Base-by-base conservation (phyloP, 1,139 yeast genomes). In the Blastobotrys illinoisensis region DNA sequence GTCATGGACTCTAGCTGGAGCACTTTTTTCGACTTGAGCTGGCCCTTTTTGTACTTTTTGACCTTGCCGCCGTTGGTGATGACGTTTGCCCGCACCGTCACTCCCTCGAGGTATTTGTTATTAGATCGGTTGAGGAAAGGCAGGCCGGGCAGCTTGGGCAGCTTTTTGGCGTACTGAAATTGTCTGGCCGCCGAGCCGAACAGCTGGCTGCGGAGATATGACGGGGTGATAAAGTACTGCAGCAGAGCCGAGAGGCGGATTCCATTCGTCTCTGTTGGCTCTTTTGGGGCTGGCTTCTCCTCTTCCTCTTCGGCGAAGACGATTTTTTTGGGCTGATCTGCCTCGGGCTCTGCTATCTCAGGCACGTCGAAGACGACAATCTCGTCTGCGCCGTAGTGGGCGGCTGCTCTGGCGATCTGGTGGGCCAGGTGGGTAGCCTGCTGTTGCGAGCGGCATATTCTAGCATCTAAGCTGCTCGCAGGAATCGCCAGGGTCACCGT, bases 151-250 rank as follows among this genome's bases (percentile, higher is more conserved):
- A 88, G 72, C 64, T 82, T 83, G 45, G 97, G 97, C 58, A 86
- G 75, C 60, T 79, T 81, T 47, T 76, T 74, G 0, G 96, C 97
- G 61, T 81, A 77, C 56, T 79, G 79, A 69, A 88, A 83, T 61
- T 83, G 78, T 20, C 70, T 64, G 40, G 40, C 40, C 32, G 67
- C 59, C 52, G 75, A 72, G 56, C 77, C 76, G 71, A 90, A 87
- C 9, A 85, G 77, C 0, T 84, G 72, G 58, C 83, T 82, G 21
- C 85, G 79, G 45, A 90, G 75, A 65, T 90, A 88, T 50, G 91
- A 88, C 1, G 97, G 97, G 0, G 97, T 90, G 14, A 90, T 81
- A 64, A 88, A 88, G 66, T 75, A 90, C 67, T 89, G 96, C 53
- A 90, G 73, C 52, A 90, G 74, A 1, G 85, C 77, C 0, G 95